Percentiles rank a stretch among this genome's conserved stretches.
Conservation (phyloP, 2,329 filamentous ascomycete genomes). For the Neoarthrinium moseri region DNA sequence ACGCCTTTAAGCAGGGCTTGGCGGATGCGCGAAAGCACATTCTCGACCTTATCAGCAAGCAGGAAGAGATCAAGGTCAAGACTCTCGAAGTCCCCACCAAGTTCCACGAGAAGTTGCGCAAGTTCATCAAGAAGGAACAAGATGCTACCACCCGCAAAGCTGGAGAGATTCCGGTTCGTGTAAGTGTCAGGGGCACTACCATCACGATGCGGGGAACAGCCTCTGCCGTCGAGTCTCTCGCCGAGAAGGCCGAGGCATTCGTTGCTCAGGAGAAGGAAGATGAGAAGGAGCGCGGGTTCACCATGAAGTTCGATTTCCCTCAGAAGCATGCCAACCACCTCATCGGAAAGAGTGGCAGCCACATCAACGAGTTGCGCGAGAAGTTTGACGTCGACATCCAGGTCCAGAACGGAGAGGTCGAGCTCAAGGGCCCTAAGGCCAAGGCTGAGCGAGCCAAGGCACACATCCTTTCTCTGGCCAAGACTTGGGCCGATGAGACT, state of each 20-base stretch:
- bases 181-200: constrained; percentile 56
- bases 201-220: constrained; percentile 77
- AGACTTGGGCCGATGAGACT: constrained; percentile 86
- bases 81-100: constrained; percentile 59
- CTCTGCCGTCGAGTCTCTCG: constrained; percentile 69
- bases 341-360: constrained; percentile 66
- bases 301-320: constrained; percentile 84
- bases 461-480: constrained; percentile 76
- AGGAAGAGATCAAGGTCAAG: constrained; percentile 51
- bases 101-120: constrained; percentile 63
- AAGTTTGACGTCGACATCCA: constrained; percentile 76
- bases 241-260: constrained; percentile 73
- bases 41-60: constrained; percentile 55
- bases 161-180: constrained; percentile 59
- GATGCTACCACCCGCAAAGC: constrained; percentile 46
- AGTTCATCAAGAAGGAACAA: constrained; percentile 66
- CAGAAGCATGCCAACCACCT: constrained; percentile 91
- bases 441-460: constrained; percentile 86
- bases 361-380: constrained; percentile 65
- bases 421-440: constrained; percentile 91
- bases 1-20: constrained; percentile 54
- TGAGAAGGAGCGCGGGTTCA: constrained; percentile 90
- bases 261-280: constrained; percentile 87
- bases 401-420: constrained; percentile 89
- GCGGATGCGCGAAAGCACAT: constrained; percentile 57